Percentiles rank a stretch among this genome's conserved stretches.
Conservation (phyloP, 192 early-diverging fungal species). For the Coemansia sp. region DNA sequence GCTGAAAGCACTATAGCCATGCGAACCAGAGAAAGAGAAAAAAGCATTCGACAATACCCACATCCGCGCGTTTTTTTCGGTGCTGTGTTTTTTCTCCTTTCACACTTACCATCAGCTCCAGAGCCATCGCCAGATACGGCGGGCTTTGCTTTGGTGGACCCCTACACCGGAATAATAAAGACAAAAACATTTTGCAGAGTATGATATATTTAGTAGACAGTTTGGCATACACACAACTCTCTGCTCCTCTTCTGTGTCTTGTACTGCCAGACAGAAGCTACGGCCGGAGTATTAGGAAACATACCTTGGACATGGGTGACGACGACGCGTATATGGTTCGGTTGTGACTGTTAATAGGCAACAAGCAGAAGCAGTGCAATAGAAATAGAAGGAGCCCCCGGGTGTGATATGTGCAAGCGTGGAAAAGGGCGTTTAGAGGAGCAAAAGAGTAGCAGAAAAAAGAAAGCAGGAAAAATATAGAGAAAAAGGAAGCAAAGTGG, state of each 20-base stretch:
- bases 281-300: not conserved
- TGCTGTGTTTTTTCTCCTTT: not conserved
- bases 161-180: conserved; percentile 13
- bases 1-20: too few species aligned
- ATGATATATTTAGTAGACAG: not conserved
- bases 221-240: not conserved
- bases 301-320: conserved; percentile 27
- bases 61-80: not conserved
- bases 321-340: not conserved
- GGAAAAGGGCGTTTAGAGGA: not conserved
- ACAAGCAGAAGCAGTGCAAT: not conserved
- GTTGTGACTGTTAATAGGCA: not conserved
- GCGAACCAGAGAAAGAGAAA: not conserved
- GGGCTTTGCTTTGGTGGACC: conserved; percentile 15
- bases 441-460: conserved; percentile 11
- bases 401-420: not conserved
- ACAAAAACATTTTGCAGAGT: not conserved
- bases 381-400: not conserved
- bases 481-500: conserved; percentile 15
- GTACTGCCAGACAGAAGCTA: not conserved
- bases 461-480: conserved; percentile 11
- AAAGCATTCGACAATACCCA: not conserved
- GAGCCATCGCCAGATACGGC: conserved; percentile 6
- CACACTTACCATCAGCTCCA: conserved; percentile 23
- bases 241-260: too few species aligned